Percentiles rank a stretch among this genome's conserved stretches.
Conservation (phyloP, 768 basidiomycete genomes). For the Panus rudis region DNA sequence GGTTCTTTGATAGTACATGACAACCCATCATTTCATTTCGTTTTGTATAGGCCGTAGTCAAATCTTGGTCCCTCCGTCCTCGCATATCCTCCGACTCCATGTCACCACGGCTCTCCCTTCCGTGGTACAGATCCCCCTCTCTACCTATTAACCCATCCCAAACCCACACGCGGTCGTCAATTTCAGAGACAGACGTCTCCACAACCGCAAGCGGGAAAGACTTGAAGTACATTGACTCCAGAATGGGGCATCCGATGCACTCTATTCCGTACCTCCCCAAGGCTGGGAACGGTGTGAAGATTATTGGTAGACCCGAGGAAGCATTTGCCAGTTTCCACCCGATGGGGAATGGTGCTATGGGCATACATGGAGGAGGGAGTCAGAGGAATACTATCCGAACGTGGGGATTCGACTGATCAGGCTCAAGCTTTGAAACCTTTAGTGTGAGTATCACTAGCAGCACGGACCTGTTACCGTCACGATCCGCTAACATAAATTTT, state of each 20-base stretch:
- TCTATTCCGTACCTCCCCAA: no score
- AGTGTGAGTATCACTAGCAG: no score
- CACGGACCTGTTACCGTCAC: no score
- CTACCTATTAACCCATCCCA: background rate
- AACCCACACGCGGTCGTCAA: constrained; percentile 11
- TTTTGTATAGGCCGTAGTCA: constrained; percentile 14
- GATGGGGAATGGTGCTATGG: background rate
- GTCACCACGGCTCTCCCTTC: background rate
- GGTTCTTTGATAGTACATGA: background rate
- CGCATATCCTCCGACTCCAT: background rate
- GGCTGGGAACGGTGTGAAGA: constrained; percentile 12
- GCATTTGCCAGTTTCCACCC: constrained; percentile 13
- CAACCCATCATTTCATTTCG: background rate
- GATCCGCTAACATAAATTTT: no score
- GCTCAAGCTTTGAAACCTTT: no score
- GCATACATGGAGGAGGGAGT: background rate
- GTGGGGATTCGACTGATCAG: constrained; percentile 5
- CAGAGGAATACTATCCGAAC: constrained; percentile 7
- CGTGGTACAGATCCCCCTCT: background rate
- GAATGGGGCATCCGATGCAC: no score
- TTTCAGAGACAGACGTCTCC: constrained; percentile 6
- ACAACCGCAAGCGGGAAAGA: constrained; percentile 10
- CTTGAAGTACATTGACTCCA: no score
- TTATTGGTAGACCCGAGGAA: constrained; percentile 21
- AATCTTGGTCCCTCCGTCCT: constrained; percentile 16